Base-by-base conservation (phyloP, 179 eudicot genomes). In the Nepenthes alata region DNA sequence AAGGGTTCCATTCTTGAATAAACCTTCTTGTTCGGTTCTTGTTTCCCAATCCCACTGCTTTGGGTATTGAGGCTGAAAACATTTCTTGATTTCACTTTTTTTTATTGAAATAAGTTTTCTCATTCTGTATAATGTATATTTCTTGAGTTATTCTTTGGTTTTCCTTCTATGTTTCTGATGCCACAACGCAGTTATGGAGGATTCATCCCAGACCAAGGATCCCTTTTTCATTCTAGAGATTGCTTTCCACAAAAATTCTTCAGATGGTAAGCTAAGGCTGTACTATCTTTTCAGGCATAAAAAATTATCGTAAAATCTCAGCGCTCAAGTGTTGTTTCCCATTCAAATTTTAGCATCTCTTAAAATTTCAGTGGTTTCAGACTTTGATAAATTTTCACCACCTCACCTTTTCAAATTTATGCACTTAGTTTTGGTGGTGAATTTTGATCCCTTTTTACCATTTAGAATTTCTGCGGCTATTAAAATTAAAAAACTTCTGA, bases 151-250 rank as follows among this genome's bases (percentile, higher is more conserved):
- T 7, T 44, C 5, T 35, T 9, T 36, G 47, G 12, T 35, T 25
- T 35, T n/a, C 5, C 5, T 62, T 39, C 34, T 12, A 55, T 65
- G 34, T 15, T 50, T 56, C 67, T 50, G n/a, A 6, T 69, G 37
- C 9, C 41, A 37, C 13, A 7, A 35, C 70, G 70, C 80, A 81
- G 85, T 57, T 58, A 62, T 81, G 55, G 82, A 78, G 55, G 82
- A 72, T 63, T 63, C 85, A 54, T 62, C 78, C 14, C 70, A 66
- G 66, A 68, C 50, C 35, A 81, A 81, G 68, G 82, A 81, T 61
- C 81, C 77, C 13, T 58, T 68, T 57, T 78, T 69, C 66, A 65
- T 61, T 45, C 44, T 81, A 14, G 77, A 76, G 73, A 47, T 70
- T 64, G 70, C 73, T 36, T 51, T 47, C 47, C 37, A 38, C 63